Base-by-base conservation (phyloP, 371 early-diverging fungal genomes). In the Mortierella sp. region DNA sequence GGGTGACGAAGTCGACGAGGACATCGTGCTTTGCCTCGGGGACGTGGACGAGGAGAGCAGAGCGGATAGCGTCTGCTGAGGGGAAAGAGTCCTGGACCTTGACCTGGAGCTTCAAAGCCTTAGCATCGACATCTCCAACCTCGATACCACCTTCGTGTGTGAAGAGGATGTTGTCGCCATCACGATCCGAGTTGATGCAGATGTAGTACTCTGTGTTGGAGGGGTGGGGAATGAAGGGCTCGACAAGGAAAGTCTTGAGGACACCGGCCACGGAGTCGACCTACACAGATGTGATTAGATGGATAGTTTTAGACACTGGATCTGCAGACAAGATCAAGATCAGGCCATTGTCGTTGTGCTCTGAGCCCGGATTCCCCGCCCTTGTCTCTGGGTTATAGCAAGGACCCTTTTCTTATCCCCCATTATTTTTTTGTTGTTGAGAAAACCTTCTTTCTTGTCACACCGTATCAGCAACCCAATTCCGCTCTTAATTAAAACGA, bases 111-210 rank as follows among this genome's bases (percentile, higher is more conserved):
- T 91, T 89, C 66, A 89, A 79, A 6, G 99, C 98, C 85, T 98
- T 97, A 58, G 95, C 94, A 65, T 97, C 99, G 23, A 98, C 99
- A 81, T 98, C 98, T 70, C 99, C 99, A 41, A 98, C 88, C 64
- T 98, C 99, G 51, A 98, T 93, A 78, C 99, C 99, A 73, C 99
- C 99, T 82, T 97, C 96, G 82, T 97, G 96, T 24, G 96, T 95
- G 82, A 97, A 98, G 64, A 95, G 87, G 56, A 98, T 95, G 72
- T 90, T 87, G 81, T 98, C 98, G 58, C 99, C 99, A 43, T 97
- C 93, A 70, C 98, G 94, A 50, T 88, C 90, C 56, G 95, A 94
- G 86, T 97, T 95, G 82, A 98, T 97, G 86, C 96, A 95, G 61
- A 97, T 89, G 80, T 97, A 98, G 85, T 95, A 95, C 82, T 98